Conservation (phyloP, 129 eudicot species). For the Ambrosia trifida region DNA sequence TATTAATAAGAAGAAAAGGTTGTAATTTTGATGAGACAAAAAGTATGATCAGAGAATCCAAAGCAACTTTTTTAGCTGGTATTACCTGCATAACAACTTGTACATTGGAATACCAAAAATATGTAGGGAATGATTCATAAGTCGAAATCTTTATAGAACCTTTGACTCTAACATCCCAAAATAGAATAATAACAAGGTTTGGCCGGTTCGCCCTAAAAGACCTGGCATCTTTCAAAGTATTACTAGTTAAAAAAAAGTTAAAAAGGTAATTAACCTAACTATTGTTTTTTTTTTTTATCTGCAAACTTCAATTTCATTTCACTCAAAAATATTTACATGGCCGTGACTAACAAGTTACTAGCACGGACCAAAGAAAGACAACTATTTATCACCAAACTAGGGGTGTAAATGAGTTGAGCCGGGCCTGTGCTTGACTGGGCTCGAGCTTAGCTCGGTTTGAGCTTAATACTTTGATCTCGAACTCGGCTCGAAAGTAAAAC, state of each 20-base stretch:
- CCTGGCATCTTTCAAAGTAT: conserved; percentile 29
- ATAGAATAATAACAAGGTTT: conserved; percentile 19
- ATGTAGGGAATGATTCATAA: conserved; percentile 24
- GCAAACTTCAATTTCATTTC: too few species aligned
- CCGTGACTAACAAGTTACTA: too few species aligned
- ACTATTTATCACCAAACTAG: too few species aligned
- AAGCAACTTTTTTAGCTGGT: conserved; percentile 16
- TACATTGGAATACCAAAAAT: conserved; percentile 4
- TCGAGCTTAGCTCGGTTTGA: too few species aligned
- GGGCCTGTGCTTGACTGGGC: too few species aligned
- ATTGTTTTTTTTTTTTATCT: too few species aligned
- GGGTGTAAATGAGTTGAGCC: too few species aligned
- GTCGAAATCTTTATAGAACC: conserved; percentile 4
- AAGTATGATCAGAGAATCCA: conserved; percentile 28
- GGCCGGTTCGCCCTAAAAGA: conserved; percentile 9
- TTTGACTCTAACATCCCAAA: conserved; percentile 28
- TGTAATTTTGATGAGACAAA: conserved; percentile 18
- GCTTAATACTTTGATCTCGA: too few species aligned
- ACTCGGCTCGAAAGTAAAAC: too few species aligned
- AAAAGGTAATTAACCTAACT: too few species aligned
- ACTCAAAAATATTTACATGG: too few species aligned
- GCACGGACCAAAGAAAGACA: too few species aligned
- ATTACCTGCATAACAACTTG: conserved; percentile 12
- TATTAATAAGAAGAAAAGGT: not conserved
- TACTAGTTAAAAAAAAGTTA: not conserved